Evolutionary conservation across 805 yeast species (phyloP).

Genomic region (Yamadazyma tumulicola): DNA sequence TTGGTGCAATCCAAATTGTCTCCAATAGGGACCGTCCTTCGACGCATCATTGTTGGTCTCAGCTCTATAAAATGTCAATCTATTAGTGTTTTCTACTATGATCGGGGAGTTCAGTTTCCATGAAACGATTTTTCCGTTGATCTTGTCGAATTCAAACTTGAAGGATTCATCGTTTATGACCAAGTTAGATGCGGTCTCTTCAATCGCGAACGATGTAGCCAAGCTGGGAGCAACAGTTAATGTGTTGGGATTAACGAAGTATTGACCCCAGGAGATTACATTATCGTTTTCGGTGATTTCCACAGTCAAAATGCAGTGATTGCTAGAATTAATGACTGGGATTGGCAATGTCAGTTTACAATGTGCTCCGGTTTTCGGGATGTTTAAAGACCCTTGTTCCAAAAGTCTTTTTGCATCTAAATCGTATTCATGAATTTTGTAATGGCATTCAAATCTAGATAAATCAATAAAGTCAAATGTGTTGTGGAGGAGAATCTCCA

Average conservation of each 20-base stretch:
- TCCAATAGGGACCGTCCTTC: conserved; percentile 23
- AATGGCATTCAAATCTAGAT: conserved; percentile 8
- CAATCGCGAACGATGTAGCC: no score
- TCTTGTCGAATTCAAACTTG: conserved; percentile 8
- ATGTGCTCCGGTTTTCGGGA: conserved; percentile 1
- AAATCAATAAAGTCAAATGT: conserved; percentile 17
- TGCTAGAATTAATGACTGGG: conserved; percentile 5
- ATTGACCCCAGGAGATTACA: conserved; percentile 24
- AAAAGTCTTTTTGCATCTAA: conserved; percentile 8
- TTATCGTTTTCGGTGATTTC: conserved; percentile 15
- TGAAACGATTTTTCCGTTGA: conserved; percentile 10
- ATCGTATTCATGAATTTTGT: conserved; percentile 7
- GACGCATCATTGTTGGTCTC: conserved; percentile 23
- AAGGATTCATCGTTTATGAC: background rate
- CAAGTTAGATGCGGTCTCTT: no score
- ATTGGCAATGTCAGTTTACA: background rate
- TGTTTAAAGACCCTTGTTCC: conserved; percentile 1
- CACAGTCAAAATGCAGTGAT: conserved; percentile 8
- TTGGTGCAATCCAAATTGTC: conserved; percentile 18
- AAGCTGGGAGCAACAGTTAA: no score
- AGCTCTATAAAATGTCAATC: conserved; percentile 26
- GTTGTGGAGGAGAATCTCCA: conserved; percentile 13
- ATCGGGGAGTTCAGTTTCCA: conserved; percentile 19
- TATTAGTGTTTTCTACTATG: conserved; percentile 7
- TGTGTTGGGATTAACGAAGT: no score